Conservation (phyloP, 306 rosid species). For the Arachis stenosperma region DNA sequence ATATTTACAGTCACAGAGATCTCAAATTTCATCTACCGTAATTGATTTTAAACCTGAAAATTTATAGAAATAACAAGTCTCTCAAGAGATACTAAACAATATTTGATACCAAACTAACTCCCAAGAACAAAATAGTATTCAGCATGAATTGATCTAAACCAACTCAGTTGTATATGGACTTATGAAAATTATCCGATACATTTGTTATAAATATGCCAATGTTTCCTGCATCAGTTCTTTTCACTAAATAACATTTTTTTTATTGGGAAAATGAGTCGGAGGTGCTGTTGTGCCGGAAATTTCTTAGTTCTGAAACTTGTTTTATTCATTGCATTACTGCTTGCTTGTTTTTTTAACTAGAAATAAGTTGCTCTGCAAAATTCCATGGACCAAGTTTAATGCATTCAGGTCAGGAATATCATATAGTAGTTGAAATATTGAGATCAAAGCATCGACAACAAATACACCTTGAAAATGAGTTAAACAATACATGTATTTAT, state of each 20-base stretch:
- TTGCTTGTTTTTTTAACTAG: constrained; percentile 3
- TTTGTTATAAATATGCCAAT: constrained; percentile 15
- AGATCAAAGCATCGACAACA: neutral
- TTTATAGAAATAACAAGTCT: neutral
- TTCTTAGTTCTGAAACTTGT: constrained; percentile 8
- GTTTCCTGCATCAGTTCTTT: constrained; percentile 4
- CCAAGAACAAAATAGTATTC: neutral
- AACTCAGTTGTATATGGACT: neutral
- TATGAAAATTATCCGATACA: constrained; percentile 5
- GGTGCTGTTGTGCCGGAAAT: neutral
- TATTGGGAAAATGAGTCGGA: constrained; percentile 6
- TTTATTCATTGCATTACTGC: neutral
- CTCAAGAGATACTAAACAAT: neutral
- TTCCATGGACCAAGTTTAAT: neutral
- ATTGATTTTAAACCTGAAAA: constrained; percentile 4
- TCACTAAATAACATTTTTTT: neutral
- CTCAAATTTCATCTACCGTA: constrained; percentile 1
- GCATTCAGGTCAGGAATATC: constrained; percentile 30
- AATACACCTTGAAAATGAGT: too few species aligned
- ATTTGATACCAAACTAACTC: constrained; percentile 17
- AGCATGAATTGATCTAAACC: constrained; percentile 1
- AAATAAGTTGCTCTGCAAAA: neutral
- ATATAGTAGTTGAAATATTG: neutral
- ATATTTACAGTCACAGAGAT: neutral
- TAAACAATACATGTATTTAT: too few species aligned